Conservation (phyloP, 2,329 filamentous ascomycete genomes). For the Albifimbria verrucaria region DNA sequence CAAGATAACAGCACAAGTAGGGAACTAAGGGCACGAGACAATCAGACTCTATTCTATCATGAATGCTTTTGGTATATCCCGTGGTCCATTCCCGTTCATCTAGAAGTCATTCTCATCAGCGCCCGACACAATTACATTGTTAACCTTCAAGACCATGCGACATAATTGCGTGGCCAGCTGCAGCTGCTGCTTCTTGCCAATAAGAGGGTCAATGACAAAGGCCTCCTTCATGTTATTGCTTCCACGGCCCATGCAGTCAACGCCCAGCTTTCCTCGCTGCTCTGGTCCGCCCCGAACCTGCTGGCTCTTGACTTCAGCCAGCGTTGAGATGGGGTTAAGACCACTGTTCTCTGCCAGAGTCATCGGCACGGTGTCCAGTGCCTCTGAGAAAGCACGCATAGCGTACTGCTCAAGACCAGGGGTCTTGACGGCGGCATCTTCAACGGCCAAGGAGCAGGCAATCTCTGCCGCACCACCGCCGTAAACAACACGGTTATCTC, state of each 20-base stretch:
- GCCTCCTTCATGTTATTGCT: conserved; percentile 97
- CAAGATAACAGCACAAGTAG: not conserved
- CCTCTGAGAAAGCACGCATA: conserved; percentile 96
- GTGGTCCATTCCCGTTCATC: conserved; percentile 19
- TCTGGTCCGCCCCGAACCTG: conserved; percentile 71
- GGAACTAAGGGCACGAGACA: not conserved
- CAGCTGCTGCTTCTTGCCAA: conserved; percentile 96
- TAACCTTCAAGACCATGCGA: conserved; percentile 96
- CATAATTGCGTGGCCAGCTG: conserved; percentile 95
- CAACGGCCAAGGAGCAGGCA: conserved; percentile 92
- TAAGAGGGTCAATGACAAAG: conserved; percentile 97
- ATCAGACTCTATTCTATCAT: not conserved
- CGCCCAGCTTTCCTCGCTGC: conserved; percentile 66
- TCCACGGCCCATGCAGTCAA: conserved; percentile 96
- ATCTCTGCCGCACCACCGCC: conserved; percentile 96
- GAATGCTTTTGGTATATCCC: conserved; percentile 21
- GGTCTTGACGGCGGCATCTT: conserved; percentile 91
- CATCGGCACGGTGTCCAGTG: conserved; percentile 90
- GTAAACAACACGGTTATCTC: conserved; percentile 95
- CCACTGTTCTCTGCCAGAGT: conserved; percentile 96
- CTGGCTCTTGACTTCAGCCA: conserved; percentile 92
- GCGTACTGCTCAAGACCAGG: conserved; percentile 98
- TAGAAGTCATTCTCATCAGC: conserved; percentile 86
- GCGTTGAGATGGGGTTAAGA: conserved; percentile 89
- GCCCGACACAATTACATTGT: conserved; percentile 92